Percentiles rank a stretch among this genome's conserved stretches.
These are phyloP conservation scores for Phytophthora podocarpi DNA, from an alignment of 352 stramenopile genomes.

Conservation along the genomic window DNA sequence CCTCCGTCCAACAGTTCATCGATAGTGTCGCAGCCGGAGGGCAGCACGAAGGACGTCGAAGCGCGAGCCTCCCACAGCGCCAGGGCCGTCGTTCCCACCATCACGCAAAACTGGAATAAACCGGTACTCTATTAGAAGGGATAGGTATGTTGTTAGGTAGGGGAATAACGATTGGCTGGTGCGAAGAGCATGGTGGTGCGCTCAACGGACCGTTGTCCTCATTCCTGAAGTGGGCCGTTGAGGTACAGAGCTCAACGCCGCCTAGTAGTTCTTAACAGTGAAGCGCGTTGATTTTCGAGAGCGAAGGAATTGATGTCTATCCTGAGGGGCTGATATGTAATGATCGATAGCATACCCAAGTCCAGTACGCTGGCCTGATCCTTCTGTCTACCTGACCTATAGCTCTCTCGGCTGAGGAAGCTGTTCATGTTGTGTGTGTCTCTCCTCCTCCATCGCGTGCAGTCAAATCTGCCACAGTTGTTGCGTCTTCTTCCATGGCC, in stretches of 20 bases:
- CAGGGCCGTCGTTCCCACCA: conserved; percentile 40
- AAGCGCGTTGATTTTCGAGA: neutral
- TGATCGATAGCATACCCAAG: conserved; percentile 84
- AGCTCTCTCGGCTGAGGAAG: neutral
- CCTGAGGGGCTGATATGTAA: conserved; percentile 82
- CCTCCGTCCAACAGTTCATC: conserved; percentile 63
- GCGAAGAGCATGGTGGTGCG: neutral
- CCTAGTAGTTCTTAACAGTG: neutral
- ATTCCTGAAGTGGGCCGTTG: conserved; percentile 23
- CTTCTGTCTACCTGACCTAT: conserved; percentile 31
- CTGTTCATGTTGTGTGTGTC: conserved; percentile 3
- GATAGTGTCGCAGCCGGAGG: conserved; percentile 62
- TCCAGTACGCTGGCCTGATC: conserved; percentile 88
- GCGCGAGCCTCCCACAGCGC: conserved; percentile 44
- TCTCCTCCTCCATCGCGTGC: conserved; percentile 34
- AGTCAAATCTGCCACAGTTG: conserved; percentile 90
- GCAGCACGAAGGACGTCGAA: conserved; percentile 38
- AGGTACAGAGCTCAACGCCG: neutral
- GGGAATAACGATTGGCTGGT: conserved; percentile 24
- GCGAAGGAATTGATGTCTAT: conserved; percentile 85
- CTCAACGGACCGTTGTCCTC: neutral
- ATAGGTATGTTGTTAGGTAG: neutral
- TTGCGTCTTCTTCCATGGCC: conserved; percentile 63
- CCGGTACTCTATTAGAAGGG: neutral
- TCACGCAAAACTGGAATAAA: neutral